Percentiles rank a stretch among this genome's conserved stretches.
These are phyloP conservation scores for Aspergillus udagawae DNA, from an alignment of 2,329 filamentous ascomycete species.

Conservation along the genomic window DNA sequence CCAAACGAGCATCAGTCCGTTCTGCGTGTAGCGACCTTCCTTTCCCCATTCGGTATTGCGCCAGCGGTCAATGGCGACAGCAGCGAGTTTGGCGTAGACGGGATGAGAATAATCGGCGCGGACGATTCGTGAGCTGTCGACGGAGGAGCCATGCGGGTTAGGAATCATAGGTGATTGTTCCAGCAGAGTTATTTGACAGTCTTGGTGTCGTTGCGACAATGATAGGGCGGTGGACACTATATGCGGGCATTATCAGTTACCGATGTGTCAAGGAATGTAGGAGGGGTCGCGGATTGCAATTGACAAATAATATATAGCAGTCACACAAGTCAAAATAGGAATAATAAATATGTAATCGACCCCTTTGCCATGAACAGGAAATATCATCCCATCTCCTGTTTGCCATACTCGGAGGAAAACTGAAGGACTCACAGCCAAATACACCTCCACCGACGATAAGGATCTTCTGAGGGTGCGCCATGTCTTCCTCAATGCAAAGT, in stretches of 20 bases:
- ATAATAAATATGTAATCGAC: neutral
- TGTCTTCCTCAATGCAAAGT: conserved; percentile 4
- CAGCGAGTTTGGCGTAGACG: conserved; percentile 70
- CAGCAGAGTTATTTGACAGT: conserved; percentile 54
- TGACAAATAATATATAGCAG: neutral
- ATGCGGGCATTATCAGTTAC: conserved; percentile 5
- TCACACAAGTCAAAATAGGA: neutral
- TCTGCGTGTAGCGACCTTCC: conserved; percentile 43
- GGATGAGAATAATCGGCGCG: conserved; percentile 76
- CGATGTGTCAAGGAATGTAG: neutral
- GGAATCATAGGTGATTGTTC: conserved; percentile 55
- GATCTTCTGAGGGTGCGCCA: conserved; percentile 34
- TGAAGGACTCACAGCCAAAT: conserved; percentile 37
- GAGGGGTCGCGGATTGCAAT: neutral
- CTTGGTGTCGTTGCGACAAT: conserved; percentile 56
- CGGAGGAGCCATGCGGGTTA: conserved; percentile 55
- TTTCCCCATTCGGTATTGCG: conserved; percentile 45
- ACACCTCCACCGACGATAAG: conserved; percentile 42
- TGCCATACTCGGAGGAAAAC: neutral
- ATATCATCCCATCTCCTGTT: neutral
- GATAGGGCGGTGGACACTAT: conserved; percentile 63
- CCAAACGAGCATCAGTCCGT: conserved; percentile 41
- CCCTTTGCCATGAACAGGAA: neutral
- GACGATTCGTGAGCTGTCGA: conserved; percentile 60
- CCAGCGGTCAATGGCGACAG: conserved; percentile 67